Percentiles rank a stretch among this genome's conserved stretches.
These are phyloP conservation scores for Gnaphalium uliginosum DNA, from an alignment of 129 eudicot genomes.

Conservation along the genomic window DNA sequence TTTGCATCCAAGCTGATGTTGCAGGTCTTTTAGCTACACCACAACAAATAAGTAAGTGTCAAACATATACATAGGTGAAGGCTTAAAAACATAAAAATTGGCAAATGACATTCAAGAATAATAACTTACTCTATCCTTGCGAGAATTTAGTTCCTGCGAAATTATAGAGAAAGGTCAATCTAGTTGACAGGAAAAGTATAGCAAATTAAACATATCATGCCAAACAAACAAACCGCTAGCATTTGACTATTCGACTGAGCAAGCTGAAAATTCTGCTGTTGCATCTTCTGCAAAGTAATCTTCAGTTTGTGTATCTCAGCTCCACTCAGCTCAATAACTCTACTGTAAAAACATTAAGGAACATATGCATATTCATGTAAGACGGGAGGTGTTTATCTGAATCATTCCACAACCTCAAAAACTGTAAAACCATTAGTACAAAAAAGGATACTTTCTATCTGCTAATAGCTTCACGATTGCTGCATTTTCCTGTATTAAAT, in stretches of 20 bases:
- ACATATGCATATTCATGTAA: neutral
- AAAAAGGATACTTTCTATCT: slow-evolving; percentile 64
- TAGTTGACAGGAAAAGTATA: slow-evolving; percentile 1
- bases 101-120: neutral
- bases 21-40: slow-evolving; percentile 52
- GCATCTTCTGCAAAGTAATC: slow-evolving; percentile 63
- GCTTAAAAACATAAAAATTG: neutral
- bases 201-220: neutral
- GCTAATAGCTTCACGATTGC: slow-evolving; percentile 57
- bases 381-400: neutral
- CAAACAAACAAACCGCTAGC: slow-evolving; percentile 53
- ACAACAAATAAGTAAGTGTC: neutral
- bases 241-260: slow-evolving; percentile 62
- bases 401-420: neutral
- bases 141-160: slow-evolving; percentile 59
- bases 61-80: neutral
- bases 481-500: slow-evolving; percentile 59
- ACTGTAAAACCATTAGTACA: neutral
- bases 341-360: slow-evolving; percentile 45
- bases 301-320: slow-evolving; percentile 54
- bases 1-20: slow-evolving; percentile 72
- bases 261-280: slow-evolving; percentile 64
- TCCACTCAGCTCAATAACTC: slow-evolving; percentile 63
- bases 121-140: slow-evolving; percentile 63
- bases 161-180: neutral